phyloP scores from a whole-genome alignment of 2,329 filamentous ascomycete species.

The Magnaporthiopsis incrustans region DNA sequence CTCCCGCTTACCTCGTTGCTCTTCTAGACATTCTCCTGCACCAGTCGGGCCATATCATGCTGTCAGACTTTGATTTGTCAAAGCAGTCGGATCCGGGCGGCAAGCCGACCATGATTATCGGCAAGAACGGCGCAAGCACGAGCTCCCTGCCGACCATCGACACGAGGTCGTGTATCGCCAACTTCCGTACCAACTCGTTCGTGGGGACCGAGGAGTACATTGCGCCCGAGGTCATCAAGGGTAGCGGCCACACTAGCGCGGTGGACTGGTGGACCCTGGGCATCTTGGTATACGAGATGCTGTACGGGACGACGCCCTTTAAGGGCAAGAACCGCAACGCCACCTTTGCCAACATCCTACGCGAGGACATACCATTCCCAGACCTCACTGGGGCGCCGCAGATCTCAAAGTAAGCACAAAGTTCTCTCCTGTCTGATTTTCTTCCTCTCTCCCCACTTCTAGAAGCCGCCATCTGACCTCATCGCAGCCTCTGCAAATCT shows the following conservation, averaged over 20 bases:
- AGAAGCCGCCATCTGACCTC: background rate
- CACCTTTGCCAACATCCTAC: slow-evolving; percentile 93
- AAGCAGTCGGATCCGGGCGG: slow-evolving; percentile 96
- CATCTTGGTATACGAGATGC: slow-evolving; percentile 97
- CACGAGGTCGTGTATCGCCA: slow-evolving; percentile 94
- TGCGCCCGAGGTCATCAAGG: slow-evolving; percentile 96
- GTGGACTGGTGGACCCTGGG: slow-evolving; percentile 99
- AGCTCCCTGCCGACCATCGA: slow-evolving; percentile 93
- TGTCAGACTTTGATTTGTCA: slow-evolving; percentile 96
- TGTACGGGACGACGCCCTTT: slow-evolving; percentile 96
- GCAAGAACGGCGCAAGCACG: slow-evolving; percentile 77
- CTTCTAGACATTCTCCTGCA: slow-evolving; percentile 86
- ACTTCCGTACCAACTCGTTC: slow-evolving; percentile 97
- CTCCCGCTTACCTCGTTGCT: background rate
- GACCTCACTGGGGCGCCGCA: slow-evolving; percentile 77
- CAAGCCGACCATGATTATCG: slow-evolving; percentile 95
- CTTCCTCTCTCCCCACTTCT: background rate
- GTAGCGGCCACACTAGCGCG: slow-evolving; percentile 93
- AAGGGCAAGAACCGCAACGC: slow-evolving; percentile 99
- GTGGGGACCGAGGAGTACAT: slow-evolving; percentile 99
- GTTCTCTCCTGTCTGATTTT: background rate
- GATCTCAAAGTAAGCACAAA: slow-evolving; percentile 73
- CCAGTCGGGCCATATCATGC: slow-evolving; percentile 99
- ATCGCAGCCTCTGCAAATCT: slow-evolving; percentile 79
- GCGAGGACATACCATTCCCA: slow-evolving; percentile 93